Conservation (phyloP, 2,329 filamentous ascomycete species). For the Cladosporium austrohemisphaericum region DNA sequence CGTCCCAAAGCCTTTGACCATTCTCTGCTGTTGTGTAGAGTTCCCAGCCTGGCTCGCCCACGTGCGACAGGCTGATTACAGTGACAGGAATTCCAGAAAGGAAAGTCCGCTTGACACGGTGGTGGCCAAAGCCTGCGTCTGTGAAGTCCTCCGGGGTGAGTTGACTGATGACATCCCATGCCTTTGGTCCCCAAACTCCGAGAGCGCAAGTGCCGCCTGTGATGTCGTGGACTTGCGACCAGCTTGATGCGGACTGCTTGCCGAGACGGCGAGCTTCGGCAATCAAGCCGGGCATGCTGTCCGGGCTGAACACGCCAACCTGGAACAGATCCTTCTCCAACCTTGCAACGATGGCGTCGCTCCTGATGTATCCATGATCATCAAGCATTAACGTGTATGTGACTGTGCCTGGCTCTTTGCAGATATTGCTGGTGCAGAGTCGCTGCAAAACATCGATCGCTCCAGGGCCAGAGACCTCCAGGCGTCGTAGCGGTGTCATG, state of each 20-base stretch:
- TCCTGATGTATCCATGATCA: constrained; percentile 50
- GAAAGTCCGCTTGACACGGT: constrained; percentile 47
- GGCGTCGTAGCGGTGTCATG: constrained; percentile 56
- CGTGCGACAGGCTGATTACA: constrained; percentile 55
- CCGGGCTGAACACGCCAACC: constrained; percentile 54
- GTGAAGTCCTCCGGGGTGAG: constrained; percentile 47
- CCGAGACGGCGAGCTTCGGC: constrained; percentile 51
- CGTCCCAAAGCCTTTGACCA: constrained; percentile 57
- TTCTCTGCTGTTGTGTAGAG: constrained; percentile 58
- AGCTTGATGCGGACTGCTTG: constrained; percentile 38
- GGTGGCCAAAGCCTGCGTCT: constrained; percentile 48
- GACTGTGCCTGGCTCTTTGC: constrained; percentile 47
- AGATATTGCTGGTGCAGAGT: constrained; percentile 50
- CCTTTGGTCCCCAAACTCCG: constrained; percentile 59
- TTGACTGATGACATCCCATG: constrained; percentile 48
- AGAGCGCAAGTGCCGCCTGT: constrained; percentile 59
- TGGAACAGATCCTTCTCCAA: constrained; percentile 51
- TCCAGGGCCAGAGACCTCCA: constrained; percentile 58
- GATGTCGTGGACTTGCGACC: constrained; percentile 55
- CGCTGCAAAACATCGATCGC: constrained; percentile 53
- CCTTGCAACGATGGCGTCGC: constrained; percentile 56
- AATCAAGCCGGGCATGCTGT: constrained; percentile 53
- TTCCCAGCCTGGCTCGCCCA: constrained; percentile 62
- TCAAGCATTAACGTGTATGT: constrained; percentile 58
- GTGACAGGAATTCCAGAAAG: constrained; percentile 56